Evolutionary conservation across 2,329 filamentous ascomycete species (phyloP).

Genomic region (Achaetomium macrosporum): DNA sequence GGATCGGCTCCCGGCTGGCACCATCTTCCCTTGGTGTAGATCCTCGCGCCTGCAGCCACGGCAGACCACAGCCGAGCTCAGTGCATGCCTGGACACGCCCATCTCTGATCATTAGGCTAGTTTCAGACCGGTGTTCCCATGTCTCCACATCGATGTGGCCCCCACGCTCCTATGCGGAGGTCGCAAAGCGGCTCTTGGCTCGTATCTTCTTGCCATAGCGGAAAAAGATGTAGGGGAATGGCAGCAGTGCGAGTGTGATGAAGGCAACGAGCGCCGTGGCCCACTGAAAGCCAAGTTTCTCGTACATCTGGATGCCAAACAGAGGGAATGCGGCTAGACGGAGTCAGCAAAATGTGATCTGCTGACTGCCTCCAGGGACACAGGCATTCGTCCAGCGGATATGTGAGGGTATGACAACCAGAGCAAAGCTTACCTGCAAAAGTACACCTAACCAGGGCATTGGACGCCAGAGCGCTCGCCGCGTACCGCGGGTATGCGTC

Average conservation of each 20-base stretch:
- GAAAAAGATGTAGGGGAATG: slow-evolving; percentile 60
- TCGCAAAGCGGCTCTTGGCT: slow-evolving; percentile 49
- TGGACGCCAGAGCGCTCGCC: slow-evolving; percentile 74
- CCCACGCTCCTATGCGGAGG: slow-evolving; percentile 17
- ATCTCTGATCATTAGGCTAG: not conserved
- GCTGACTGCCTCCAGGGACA: not conserved
- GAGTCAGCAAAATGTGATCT: slow-evolving; percentile 5
- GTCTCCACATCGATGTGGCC: slow-evolving; percentile 1
- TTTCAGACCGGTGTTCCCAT: slow-evolving; percentile 9
- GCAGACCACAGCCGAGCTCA: slow-evolving; percentile 8
- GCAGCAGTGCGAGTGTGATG: slow-evolving; percentile 55
- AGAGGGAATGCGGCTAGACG: slow-evolving; percentile 63
- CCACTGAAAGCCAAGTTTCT: slow-evolving; percentile 64
- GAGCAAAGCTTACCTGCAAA: slow-evolving; percentile 55
- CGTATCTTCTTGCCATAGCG: slow-evolving; percentile 53
- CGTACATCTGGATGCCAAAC: slow-evolving; percentile 70
- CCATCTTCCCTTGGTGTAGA: slow-evolving; percentile 6
- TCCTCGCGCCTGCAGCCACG: not conserved
- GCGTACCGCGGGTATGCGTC: slow-evolving; percentile 73
- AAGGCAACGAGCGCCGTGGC: slow-evolving; percentile 57
- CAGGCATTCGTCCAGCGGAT: slow-evolving; percentile 19
- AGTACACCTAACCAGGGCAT: slow-evolving; percentile 69
- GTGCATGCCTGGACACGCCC: slow-evolving; percentile 2
- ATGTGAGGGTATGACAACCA: slow-evolving; percentile 9
- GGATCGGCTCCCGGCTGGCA: not conserved